Conservation (phyloP, 2,329 filamentous ascomycete species). For the Orbilia quercus region DNA sequence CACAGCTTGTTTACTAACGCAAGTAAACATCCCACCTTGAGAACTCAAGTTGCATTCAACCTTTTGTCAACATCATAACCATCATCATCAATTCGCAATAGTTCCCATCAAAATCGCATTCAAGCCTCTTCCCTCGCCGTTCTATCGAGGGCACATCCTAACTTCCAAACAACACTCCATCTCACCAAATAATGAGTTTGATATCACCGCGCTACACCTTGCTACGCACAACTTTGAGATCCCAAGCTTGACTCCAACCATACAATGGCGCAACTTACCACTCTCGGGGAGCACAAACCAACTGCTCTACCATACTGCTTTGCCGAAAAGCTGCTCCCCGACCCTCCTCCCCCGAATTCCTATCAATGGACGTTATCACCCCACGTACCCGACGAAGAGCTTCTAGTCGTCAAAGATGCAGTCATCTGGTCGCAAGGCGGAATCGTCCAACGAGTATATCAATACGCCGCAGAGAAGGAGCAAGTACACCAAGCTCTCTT, state of each 20-base stretch:
- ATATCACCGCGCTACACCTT: slow-evolving; percentile 20
- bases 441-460: slow-evolving; percentile 84
- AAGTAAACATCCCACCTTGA: slow-evolving; percentile 30
- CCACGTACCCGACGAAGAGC: slow-evolving; percentile 76
- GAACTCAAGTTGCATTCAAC: not conserved
- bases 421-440: slow-evolving; percentile 92
- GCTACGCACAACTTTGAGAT: slow-evolving; percentile 20
- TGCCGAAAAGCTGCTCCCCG: slow-evolving; percentile 78
- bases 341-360: slow-evolving; percentile 72
- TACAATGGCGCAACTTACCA: slow-evolving; percentile 88
- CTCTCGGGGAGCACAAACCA: slow-evolving; percentile 89
- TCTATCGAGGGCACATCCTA: slow-evolving; percentile 8
- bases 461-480: slow-evolving; percentile 87
- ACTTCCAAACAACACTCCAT: not conserved
- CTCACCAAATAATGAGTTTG: slow-evolving; percentile 32
- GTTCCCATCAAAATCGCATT: not conserved
- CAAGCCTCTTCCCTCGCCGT: not conserved
- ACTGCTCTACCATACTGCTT: slow-evolving; percentile 84
- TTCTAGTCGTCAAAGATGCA: slow-evolving; percentile 78
- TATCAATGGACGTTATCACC: slow-evolving; percentile 80
- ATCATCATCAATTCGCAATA: not conserved
- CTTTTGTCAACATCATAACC: not conserved
- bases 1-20: slow-evolving; percentile 13
- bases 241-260: slow-evolving; percentile 46
- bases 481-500: slow-evolving; percentile 85